Conservation (phyloP, 306 rosid species). For the Cyamopsis tetragonoloba region DNA sequence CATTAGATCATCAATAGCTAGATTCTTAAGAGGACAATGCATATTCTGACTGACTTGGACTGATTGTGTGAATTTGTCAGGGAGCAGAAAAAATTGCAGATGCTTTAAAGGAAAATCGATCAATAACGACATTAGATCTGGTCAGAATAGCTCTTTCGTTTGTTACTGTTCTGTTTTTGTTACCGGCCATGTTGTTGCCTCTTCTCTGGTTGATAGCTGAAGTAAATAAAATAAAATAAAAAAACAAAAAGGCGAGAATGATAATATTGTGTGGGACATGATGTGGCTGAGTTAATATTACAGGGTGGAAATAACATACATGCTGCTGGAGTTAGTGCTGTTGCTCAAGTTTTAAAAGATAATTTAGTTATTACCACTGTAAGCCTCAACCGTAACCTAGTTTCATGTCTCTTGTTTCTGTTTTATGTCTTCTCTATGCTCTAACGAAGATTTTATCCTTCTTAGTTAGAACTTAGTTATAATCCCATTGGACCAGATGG, state of each 20-base stretch:
- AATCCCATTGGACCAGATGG: slow-evolving; percentile 98
- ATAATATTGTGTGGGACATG: slow-evolving; percentile 17
- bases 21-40: slow-evolving; percentile 15
- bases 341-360: slow-evolving; percentile 84
- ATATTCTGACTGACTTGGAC: not conserved
- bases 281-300: slow-evolving; percentile 26
- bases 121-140: slow-evolving; percentile 75
- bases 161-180: not conserved
- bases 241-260: not conserved
- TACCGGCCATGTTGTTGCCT: not conserved
- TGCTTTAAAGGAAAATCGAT: slow-evolving; percentile 86
- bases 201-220: not conserved
- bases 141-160: slow-evolving; percentile 38
- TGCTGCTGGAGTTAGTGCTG: slow-evolving; percentile 53
- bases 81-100: slow-evolving; percentile 85
- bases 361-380: slow-evolving; percentile 74
- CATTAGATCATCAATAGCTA: not conserved
- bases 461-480: slow-evolving; percentile 87
- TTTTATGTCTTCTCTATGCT: slow-evolving; percentile 1
- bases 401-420: slow-evolving; percentile 16
- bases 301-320: slow-evolving; percentile 96
- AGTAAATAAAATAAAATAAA: not conserved
- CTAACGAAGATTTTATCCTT: slow-evolving; percentile 12
- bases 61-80: slow-evolving; percentile 37
- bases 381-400: slow-evolving; percentile 29